Evolutionary conservation across 1,284 basidiomycete genomes (phyloP), one percentile per base, ranked within the genome.

Genomic region (Lentinus polychrous): DNA sequence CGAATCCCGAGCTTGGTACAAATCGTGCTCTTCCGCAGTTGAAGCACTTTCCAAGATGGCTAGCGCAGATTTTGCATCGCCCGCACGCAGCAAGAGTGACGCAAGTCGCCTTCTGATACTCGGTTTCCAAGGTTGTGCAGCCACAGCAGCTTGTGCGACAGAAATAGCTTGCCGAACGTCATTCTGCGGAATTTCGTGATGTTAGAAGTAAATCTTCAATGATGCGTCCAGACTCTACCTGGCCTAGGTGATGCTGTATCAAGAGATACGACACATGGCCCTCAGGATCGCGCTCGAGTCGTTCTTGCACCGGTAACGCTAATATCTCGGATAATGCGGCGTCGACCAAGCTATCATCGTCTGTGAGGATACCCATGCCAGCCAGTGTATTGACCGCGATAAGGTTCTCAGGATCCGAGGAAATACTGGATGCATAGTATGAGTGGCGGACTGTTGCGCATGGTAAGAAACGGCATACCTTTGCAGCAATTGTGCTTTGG

Each of bases 241-340:
- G 79, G 8, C 74, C 71, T 15, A 90, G 74, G 58, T 82, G 68
- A 57, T 89, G 79, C 54, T 83, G 78, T 1, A 78, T 70, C 6
- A 89, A 68, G 48, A 93, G 70, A 59, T 83, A 78, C 33, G 79
- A 72, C 17, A 90, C 79, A 54, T 87, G 74, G 45, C 79, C 69
- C 38, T 69, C 66, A 3, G 82, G 83, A 63, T 92, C 90, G 44
- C 87, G 72, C 37, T 70, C 64, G 37, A 73, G 70, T 42, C 83
- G 74, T 52, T 78, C 72, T 47, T 88, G 79, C 17, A 79, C 59
- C 0, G 87, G 77, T 27, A 91, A 69, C 1, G 75, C 70, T 10
- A 85, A 68, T 15, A 95, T 79, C 61, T 96, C 94, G 0, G 87
- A 82, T 8, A 94, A 69, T 0, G 92, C 87, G 0, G 94, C 94